These are phyloP conservation scores for Saccharomycopsis vini DNA, from an alignment of 805 yeast genomes.

Conservation along the genomic window DNA sequence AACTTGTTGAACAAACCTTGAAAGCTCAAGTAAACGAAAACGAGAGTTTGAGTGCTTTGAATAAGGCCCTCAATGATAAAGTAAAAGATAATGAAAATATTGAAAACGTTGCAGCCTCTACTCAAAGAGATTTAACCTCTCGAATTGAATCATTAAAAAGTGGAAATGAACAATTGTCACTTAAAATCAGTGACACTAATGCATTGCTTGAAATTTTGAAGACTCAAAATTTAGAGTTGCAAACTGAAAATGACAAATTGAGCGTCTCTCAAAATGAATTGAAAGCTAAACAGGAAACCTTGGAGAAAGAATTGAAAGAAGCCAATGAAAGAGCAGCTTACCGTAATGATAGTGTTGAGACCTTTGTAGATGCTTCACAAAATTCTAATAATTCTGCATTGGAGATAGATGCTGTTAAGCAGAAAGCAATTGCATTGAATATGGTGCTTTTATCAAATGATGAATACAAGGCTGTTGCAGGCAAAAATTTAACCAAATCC, in stretches of 20 bases:
- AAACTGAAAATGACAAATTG: not conserved
- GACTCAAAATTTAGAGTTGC: conserved; percentile 1
- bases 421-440: conserved; percentile 31
- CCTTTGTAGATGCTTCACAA: conserved; percentile 18
- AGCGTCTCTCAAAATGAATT: not conserved
- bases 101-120: not conserved
- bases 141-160: not conserved
- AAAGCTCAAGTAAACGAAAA: not conserved
- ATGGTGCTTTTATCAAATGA: conserved; percentile 36
- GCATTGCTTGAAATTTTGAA: not conserved
- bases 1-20: not conserved
- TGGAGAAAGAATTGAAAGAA: not conserved
- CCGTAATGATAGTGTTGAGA: conserved; percentile 3
- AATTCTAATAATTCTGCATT: conserved; percentile 10
- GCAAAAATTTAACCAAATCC: conserved; percentile 18
- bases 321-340: not conserved
- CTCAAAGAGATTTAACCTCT: not conserved
- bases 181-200: not conserved
- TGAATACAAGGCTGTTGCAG: conserved; percentile 33
- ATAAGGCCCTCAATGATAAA: not conserved
- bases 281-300: not conserved
- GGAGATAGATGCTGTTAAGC: conserved; percentile 10
- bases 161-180: not conserved
- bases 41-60: not conserved
- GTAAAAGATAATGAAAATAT: not conserved